phyloP scores from a whole-genome alignment of 169 alveolate genomes.

The Perkinsus chesapeaki region DNA sequence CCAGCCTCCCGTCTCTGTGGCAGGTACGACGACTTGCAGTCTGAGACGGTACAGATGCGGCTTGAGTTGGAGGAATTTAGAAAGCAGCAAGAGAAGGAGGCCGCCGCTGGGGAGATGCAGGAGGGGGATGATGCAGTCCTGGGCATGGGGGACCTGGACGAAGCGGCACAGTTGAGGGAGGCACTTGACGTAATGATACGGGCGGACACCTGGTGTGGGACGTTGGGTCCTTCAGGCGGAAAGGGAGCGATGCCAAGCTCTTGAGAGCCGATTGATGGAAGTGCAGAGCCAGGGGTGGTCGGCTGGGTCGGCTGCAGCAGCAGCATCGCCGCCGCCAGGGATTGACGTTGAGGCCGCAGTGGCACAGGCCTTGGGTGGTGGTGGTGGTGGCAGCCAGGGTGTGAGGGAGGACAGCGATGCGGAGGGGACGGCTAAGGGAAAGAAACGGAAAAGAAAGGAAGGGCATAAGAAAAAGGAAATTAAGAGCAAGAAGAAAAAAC shows the following conservation, averaged over 20 bases:
- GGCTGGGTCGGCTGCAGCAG: neutral
- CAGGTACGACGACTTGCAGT: neutral
- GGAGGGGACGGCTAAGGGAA: neutral
- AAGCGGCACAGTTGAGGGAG: neutral
- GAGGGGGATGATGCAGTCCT: neutral
- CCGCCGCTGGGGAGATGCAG: neutral
- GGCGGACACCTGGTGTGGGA: neutral
- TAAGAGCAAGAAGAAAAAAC: neutral
- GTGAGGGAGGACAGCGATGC: neutral
- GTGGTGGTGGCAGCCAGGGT: neutral
- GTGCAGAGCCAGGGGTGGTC: neutral
- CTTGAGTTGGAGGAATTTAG: neutral
- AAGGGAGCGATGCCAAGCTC: neutral
- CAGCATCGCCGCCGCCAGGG: neutral
- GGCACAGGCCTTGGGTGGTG: neutral
- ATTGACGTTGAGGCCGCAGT: neutral
- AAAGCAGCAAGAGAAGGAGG: neutral
- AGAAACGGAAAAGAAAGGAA: neutral
- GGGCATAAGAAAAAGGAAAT: neutral
- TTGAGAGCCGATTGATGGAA: neutral
- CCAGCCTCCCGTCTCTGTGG: neutral
- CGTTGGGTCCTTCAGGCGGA: neutral
- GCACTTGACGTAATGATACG: neutral
- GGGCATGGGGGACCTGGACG: neutral
- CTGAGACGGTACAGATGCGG: constrained; percentile 1